Conservation (phyloP, 2,329 filamentous ascomycete genomes). For the Aspergillus pseudonomiae region DNA sequence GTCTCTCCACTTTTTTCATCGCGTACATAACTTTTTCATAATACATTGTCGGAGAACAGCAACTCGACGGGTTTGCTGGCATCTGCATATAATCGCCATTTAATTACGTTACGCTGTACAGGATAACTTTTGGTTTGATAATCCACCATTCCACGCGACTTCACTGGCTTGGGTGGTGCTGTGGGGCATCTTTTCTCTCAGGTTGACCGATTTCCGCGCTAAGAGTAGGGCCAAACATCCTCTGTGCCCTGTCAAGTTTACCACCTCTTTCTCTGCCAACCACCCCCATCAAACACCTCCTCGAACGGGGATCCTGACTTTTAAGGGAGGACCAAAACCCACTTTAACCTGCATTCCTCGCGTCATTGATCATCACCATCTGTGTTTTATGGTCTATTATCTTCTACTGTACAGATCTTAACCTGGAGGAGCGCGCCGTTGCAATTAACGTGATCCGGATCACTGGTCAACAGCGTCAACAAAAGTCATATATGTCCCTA, state of each 20-base stretch:
- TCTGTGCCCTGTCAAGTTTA: constrained; percentile 41
- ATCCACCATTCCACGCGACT: constrained; percentile 33
- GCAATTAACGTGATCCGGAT: constrained; percentile 25
- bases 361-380: constrained; percentile 18
- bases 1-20: background rate
- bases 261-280: constrained; percentile 32
- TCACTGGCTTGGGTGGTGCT: constrained; percentile 26
- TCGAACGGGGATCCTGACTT: constrained; percentile 12
- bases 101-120: constrained; percentile 14
- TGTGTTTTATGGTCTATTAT: background rate
- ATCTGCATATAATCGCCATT: constrained; percentile 5
- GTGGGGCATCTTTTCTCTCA: constrained; percentile 39
- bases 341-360: constrained; percentile 21
- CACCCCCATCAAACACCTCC: constrained; percentile 20
- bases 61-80: background rate
- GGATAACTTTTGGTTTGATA: constrained; percentile 12
- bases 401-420: constrained; percentile 5
- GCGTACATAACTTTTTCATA: background rate
- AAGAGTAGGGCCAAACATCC: constrained; percentile 47
- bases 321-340: background rate
- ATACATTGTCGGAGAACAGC: background rate
- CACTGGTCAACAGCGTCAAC: constrained; percentile 35
- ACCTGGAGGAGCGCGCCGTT: constrained; percentile 15
- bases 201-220: constrained; percentile 39
- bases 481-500: constrained; percentile 28